A percentile compares a stretch with the other conserved stretches of the same genome.
These are phyloP conservation scores for Sonneratia caseolaris DNA, from an alignment of 345 rosid genomes.

Conservation along the genomic window DNA sequence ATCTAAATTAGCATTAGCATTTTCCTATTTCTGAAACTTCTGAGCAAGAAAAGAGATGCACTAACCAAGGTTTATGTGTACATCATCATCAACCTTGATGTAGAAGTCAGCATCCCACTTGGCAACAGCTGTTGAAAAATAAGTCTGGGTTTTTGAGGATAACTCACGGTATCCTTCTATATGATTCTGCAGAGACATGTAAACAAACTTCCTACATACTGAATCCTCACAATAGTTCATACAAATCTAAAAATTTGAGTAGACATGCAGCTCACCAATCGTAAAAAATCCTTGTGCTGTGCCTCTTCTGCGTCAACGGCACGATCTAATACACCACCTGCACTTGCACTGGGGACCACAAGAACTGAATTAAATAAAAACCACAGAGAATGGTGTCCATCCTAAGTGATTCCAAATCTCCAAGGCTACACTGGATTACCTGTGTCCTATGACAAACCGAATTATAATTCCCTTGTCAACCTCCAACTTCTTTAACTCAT, in stretches of 20 bases:
- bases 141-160: conserved; percentile 62
- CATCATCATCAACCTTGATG: conserved; percentile 70
- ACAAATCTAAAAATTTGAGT: neutral
- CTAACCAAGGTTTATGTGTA: conserved; percentile 89
- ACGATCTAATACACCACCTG: conserved; percentile 61
- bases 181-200: conserved; percentile 47
- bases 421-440: conserved; percentile 18
- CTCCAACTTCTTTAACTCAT: conserved; percentile 54
- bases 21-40: neutral
- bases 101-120: conserved; percentile 83
- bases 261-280: conserved; percentile 33
- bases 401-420: neutral
- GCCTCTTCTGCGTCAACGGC: conserved; percentile 63
- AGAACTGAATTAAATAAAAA: neutral
- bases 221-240: neutral
- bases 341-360: conserved; percentile 39
- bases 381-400: neutral
- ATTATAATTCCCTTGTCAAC: conserved; percentile 59
- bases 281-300: conserved; percentile 56
- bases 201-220: neutral
- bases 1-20: neutral
- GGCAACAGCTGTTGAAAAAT: conserved; percentile 55
- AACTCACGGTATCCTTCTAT: conserved; percentile 68
- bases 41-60: conserved; percentile 7
- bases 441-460: conserved; percentile 55